Conservation (phyloP, 202 grass and related monocot species). For the Panicum virgatum region DNA sequence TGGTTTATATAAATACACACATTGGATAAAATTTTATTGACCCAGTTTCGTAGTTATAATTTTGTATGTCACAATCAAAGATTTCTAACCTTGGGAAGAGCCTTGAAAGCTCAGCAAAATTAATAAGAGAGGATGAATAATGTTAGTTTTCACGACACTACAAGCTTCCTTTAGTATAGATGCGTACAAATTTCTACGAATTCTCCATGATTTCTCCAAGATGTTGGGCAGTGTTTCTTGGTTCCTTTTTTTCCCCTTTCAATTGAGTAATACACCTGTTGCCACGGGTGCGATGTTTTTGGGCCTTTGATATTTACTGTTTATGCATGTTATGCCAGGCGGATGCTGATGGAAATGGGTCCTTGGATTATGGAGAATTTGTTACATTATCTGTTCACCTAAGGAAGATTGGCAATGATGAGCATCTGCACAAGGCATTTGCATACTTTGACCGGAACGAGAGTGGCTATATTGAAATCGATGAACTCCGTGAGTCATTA, state of each 20-base stretch:
- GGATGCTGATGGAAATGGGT: constrained; percentile 78
- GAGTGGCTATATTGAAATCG: constrained; percentile 86
- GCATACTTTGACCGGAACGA: constrained; percentile 81
- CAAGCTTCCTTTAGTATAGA: no score
- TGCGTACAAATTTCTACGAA: no score
- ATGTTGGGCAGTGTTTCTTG: background rate
- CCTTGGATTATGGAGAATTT: constrained; percentile 78
- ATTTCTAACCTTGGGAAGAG: no score
- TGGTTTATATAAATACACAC: no score
- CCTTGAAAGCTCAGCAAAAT: no score
- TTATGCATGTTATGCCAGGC: constrained; percentile 55
- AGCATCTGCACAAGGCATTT: constrained; percentile 83
- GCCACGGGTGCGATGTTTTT: background rate
- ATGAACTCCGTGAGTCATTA: constrained; percentile 65
- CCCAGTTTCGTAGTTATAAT: no score
- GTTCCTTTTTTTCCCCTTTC: background rate
- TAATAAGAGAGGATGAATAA: no score
- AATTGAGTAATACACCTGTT: no score
- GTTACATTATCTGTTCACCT: constrained; percentile 76
- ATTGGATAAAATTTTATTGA: no score
- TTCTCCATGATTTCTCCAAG: no score
- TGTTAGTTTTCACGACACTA: no score
- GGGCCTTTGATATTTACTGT: constrained; percentile 37
- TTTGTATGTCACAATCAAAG: no score
- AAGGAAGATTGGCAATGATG: constrained; percentile 66